These are phyloP conservation scores for Venturia asperata DNA, from an alignment of 2,329 filamentous ascomycete species.

Conservation along the genomic window DNA sequence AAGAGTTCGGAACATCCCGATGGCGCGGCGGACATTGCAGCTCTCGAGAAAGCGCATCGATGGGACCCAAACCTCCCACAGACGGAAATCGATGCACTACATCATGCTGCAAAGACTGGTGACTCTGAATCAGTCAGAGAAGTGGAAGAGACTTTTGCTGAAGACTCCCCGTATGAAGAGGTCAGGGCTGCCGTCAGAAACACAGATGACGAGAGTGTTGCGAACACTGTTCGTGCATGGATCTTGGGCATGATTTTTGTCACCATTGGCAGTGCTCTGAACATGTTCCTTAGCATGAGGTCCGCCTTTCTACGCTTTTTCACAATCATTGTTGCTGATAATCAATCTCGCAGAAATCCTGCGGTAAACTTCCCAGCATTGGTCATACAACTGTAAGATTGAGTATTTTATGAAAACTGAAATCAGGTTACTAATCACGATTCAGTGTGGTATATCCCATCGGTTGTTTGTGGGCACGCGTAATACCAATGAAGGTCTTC, in stretches of 20 bases:
- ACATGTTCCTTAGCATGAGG: constrained; percentile 57
- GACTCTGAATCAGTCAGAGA: constrained; percentile 23
- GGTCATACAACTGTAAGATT: constrained; percentile 2
- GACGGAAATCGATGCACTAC: constrained; percentile 24
- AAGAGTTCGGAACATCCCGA: not conserved
- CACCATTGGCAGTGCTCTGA: constrained; percentile 35
- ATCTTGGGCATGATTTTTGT: constrained; percentile 15
- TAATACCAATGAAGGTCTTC: constrained; percentile 46
- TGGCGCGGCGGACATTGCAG: not conserved
- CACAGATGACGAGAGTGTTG: constrained; percentile 19
- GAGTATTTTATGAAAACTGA: not conserved
- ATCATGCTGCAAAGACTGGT: constrained; percentile 22
- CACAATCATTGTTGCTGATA: not conserved
- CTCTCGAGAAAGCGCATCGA: constrained; percentile 23
- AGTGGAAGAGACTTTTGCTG: constrained; percentile 17
- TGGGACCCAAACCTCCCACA: constrained; percentile 26
- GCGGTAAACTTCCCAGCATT: constrained; percentile 8
- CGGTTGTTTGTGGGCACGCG: constrained; percentile 53
- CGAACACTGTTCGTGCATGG: constrained; percentile 21
- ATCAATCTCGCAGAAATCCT: not conserved
- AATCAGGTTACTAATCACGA: not conserved
- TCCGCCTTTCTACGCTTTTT: constrained; percentile 41
- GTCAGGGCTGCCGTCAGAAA: constrained; percentile 21
- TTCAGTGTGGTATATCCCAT: constrained; percentile 61
- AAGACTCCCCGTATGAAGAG: constrained; percentile 22